A percentile compares a stretch with the other conserved stretches of the same genome.
These are phyloP conservation scores for Beauveria rudraprayagi DNA, from an alignment of 2,329 filamentous ascomycete species.

Conservation along the genomic window DNA sequence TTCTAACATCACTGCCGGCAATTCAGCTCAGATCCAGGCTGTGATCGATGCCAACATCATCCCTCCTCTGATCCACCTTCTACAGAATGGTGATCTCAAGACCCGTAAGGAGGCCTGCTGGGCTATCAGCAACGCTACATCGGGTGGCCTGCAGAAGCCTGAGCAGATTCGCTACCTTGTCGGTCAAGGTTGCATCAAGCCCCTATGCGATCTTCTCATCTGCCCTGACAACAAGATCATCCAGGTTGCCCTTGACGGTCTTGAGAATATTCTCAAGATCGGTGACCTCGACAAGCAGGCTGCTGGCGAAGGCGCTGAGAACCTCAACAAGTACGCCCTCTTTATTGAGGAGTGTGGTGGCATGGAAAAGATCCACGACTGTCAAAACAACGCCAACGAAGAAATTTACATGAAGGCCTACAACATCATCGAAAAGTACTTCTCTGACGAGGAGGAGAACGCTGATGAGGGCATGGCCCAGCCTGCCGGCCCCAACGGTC, in stretches of 20 bases:
- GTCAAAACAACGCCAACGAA: constrained; percentile 99
- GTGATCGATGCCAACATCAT: constrained; percentile 97
- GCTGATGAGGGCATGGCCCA: constrained; percentile 74
- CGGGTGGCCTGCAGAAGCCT: constrained; percentile 94
- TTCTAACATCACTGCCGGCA: constrained; percentile 96
- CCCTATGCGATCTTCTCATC: constrained; percentile 84
- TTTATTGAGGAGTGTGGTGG: constrained; percentile 98
- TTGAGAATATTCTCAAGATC: constrained; percentile 99
- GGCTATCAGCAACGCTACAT: constrained; percentile 98
- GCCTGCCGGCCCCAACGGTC: constrained; percentile 58
- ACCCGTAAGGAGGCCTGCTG: constrained; percentile 98
- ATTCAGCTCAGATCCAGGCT: constrained; percentile 93
- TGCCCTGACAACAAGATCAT: constrained; percentile 99
- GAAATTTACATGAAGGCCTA: constrained; percentile 99
- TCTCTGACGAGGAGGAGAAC: constrained; percentile 95
- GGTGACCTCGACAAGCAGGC: constrained; percentile 97
- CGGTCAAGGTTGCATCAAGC: constrained; percentile 89
- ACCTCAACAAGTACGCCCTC: constrained; percentile 92
- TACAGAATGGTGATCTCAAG: constrained; percentile 97
- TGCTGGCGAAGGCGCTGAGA: constrained; percentile 62
- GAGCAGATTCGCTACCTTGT: constrained; percentile 97
- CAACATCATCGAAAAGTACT: constrained; percentile 99
- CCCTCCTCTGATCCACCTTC: constrained; percentile 87
- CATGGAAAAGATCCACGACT: constrained; percentile 99
- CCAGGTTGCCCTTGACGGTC: constrained; percentile 90